Conservation (phyloP, 139 green algal genomes). For the Picochlorum sp. region DNA sequence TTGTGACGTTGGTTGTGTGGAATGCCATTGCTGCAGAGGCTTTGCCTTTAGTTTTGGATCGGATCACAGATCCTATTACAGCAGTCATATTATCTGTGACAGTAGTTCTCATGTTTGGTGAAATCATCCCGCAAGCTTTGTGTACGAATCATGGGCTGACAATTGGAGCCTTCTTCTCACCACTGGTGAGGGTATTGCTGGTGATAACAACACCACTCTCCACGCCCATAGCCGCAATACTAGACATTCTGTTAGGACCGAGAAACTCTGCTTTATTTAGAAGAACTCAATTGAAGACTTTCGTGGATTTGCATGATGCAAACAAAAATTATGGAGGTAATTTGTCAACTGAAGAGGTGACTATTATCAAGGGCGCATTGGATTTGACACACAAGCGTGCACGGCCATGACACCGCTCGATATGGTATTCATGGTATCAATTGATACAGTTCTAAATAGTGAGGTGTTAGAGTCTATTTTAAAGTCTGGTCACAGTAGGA, state of each 20-base stretch:
- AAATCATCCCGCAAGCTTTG: constrained; percentile 56
- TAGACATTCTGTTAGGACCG: constrained; percentile 71
- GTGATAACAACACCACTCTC: constrained; percentile 32
- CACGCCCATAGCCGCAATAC: constrained; percentile 68
- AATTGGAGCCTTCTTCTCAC: constrained; percentile 70
- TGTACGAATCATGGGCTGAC: constrained; percentile 79
- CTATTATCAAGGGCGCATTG: constrained; percentile 67
- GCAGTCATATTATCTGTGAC: constrained; percentile 48
- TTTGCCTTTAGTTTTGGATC: constrained; percentile 59
- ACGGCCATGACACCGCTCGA: constrained; percentile 75
- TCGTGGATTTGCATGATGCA: constrained; percentile 73
- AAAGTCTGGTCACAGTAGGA: constrained; percentile 59
- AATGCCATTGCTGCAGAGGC: constrained; percentile 52
- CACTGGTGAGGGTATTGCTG: constrained; percentile 73
- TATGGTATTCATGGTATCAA: constrained; percentile 79
- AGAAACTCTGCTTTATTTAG: constrained; percentile 59
- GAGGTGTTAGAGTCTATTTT: constrained; percentile 51
- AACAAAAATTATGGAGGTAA: constrained; percentile 65
- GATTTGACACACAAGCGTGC: constrained; percentile 83
- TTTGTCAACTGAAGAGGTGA: constrained; percentile 47
- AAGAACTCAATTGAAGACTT: constrained; percentile 73
- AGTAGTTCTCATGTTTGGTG: constrained; percentile 60
- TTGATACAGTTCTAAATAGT: constrained; percentile 56
- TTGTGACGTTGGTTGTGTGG: constrained; percentile 53
- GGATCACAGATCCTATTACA: constrained; percentile 46